phyloP scores from a whole-genome alignment of 2,329 filamentous ascomycete species.

The Trichoderma atrobrunneum region DNA sequence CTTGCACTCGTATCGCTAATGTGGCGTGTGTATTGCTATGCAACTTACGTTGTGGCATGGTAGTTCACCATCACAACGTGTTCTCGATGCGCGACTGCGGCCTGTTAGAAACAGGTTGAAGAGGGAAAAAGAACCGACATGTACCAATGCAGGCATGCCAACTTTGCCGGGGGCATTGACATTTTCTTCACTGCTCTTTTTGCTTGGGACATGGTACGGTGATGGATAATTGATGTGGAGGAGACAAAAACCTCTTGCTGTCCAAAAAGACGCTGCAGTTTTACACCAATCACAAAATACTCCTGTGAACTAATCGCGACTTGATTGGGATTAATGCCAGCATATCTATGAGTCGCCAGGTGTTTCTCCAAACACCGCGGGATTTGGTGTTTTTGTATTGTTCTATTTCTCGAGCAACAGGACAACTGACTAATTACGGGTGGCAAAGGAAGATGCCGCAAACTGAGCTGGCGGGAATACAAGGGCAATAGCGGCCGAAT shows the following conservation, averaged over 20 bases:
- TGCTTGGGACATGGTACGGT: neutral
- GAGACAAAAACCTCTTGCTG: no score
- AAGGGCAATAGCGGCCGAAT: neutral
- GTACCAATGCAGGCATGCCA: constrained; percentile 6
- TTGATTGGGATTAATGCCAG: neutral
- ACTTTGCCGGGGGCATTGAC: neutral
- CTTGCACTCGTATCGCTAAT: neutral
- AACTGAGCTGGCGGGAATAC: neutral
- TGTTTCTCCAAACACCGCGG: neutral
- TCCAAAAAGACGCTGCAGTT: neutral
- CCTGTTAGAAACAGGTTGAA: neutral
- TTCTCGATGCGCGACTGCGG: neutral
- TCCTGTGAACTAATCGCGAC: neutral
- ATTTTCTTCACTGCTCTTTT: neutral
- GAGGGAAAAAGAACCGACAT: neutral
- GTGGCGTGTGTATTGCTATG: neutral
- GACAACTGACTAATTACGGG: neutral
- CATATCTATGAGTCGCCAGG: neutral
- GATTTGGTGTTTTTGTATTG: neutral
- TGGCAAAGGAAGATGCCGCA: neutral
- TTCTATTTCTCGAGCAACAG: neutral
- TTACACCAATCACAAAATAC: neutral
- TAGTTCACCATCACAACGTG: neutral
- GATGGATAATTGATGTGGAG: neutral
- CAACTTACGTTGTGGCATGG: neutral